Evolutionary conservation across 495 filamentous ascomycete genomes (phyloP).

Genomic region (Poronia punctata): DNA sequence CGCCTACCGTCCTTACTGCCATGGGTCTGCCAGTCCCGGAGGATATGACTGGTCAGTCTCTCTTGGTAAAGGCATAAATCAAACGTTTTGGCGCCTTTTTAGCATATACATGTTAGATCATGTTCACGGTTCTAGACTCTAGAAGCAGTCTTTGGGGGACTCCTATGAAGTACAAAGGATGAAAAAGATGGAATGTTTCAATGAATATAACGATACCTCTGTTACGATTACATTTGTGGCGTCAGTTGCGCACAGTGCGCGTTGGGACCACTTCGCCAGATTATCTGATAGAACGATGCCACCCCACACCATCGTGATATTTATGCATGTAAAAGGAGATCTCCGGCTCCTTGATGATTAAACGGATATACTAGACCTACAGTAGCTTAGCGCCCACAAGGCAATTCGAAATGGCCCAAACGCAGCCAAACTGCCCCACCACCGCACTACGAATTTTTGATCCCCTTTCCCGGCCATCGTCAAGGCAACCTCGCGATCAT

Average conservation of each 20-base stretch:
- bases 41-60: constrained; percentile 83
- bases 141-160: too few species aligned
- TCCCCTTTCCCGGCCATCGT: constrained; percentile 17
- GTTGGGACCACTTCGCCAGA: too few species aligned
- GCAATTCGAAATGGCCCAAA: constrained; percentile 21
- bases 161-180: neutral
- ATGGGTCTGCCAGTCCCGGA: constrained; percentile 87
- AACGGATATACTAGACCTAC: neutral
- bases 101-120: too few species aligned
- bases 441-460: constrained; percentile 16
- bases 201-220: too few species aligned
- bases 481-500: constrained; percentile 18
- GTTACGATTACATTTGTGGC: too few species aligned
- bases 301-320: too few species aligned
- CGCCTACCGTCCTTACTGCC: constrained; percentile 78
- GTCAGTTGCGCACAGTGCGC: too few species aligned
- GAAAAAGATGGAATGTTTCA: too few species aligned
- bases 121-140: too few species aligned
- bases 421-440: constrained; percentile 17
- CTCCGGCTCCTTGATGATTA: too few species aligned
- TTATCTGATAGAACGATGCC: too few species aligned
- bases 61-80: constrained; percentile 66
- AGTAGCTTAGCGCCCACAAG: constrained; percentile 11
- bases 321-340: neutral
- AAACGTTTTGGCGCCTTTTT: too few species aligned